These are phyloP conservation scores for Ustilago loliicola DNA, from an alignment of 1,284 basidiomycete genomes.

Conservation along the genomic window DNA sequence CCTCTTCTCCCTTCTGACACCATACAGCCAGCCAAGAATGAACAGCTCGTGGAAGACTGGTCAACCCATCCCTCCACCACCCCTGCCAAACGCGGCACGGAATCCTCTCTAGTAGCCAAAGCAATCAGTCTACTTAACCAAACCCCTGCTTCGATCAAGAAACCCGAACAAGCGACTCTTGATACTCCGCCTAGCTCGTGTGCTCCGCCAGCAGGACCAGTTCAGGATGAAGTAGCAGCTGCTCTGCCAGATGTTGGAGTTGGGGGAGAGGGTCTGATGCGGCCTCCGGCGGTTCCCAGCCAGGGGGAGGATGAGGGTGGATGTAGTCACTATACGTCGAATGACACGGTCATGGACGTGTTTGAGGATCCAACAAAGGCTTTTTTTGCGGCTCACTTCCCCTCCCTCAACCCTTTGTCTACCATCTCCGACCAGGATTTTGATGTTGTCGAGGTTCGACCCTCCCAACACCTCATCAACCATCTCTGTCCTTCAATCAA, in stretches of 20 bases:
- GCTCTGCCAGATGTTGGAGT: neutral
- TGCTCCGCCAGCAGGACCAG: neutral
- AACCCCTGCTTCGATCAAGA: neutral
- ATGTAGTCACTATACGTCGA: neutral
- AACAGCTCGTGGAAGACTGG: neutral
- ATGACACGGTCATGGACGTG: neutral
- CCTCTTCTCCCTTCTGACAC: neutral
- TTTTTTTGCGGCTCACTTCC: neutral
- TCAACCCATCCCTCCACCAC: neutral
- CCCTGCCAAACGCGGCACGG: neutral
- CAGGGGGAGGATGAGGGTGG: neutral
- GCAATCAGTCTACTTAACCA: slow-evolving; percentile 11
- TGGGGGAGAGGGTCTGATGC: neutral
- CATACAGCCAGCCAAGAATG: neutral
- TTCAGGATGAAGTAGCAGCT: neutral
- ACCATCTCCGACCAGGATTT: neutral
- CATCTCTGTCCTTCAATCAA: neutral
- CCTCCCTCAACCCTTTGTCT: neutral
- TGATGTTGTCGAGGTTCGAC: neutral
- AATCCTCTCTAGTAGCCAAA: slow-evolving; percentile 10
- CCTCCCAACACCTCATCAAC: no score
- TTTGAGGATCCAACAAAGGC: neutral
- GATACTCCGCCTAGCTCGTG: neutral
- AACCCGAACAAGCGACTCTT: neutral
- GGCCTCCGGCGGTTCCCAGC: neutral